phyloP scores from a whole-genome alignment of 192 early-diverging fungal species.

The Globomyces pollinis-pini region DNA sequence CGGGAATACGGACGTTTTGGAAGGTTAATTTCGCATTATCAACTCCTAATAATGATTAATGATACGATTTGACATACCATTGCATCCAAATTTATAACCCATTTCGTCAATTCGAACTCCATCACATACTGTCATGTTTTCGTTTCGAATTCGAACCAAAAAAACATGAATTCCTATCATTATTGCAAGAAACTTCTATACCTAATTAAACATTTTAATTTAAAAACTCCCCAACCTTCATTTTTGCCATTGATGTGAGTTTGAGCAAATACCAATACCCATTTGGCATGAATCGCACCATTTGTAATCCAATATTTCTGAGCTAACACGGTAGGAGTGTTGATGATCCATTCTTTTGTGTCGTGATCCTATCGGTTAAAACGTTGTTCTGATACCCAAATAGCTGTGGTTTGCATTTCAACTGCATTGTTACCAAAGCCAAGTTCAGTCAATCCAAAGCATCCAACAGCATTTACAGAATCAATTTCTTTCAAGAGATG shows the following conservation, averaged over 20 bases:
- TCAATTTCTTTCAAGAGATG: slow-evolving; percentile 55
- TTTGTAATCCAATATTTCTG: slow-evolving; percentile 83
- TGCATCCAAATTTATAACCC: slow-evolving; percentile 51
- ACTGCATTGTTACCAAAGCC: slow-evolving; percentile 77
- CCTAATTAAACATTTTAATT: no score
- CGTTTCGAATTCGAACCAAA: slow-evolving; percentile 65
- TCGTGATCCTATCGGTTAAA: slow-evolving; percentile 25
- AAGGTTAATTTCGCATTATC: slow-evolving; percentile 68
- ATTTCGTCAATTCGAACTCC: slow-evolving; percentile 70
- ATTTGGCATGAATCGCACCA: slow-evolving; percentile 65
- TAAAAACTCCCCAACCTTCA: no score
- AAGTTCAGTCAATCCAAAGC: slow-evolving; percentile 71
- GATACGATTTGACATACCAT: no score
- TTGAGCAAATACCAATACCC: slow-evolving; percentile 68
- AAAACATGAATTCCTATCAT: slow-evolving; percentile 66
- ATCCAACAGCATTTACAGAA: slow-evolving; percentile 57
- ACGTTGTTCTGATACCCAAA: slow-evolving; percentile 3
- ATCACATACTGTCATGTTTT: slow-evolving; percentile 52
- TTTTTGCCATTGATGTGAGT: slow-evolving; percentile 58
- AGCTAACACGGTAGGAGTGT: slow-evolving; percentile 61
- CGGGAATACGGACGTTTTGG: slow-evolving; percentile 48
- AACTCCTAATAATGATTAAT: slow-evolving; percentile 31
- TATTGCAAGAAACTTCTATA: no score
- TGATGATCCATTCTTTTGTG: slow-evolving; percentile 64
- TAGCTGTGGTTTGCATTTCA: slow-evolving; percentile 67